Evolutionary conservation across 2,329 filamentous ascomycete species (phyloP), one percentile per base, ranked within the genome.

Genomic region (Neophaeococcomyces aloes): DNA sequence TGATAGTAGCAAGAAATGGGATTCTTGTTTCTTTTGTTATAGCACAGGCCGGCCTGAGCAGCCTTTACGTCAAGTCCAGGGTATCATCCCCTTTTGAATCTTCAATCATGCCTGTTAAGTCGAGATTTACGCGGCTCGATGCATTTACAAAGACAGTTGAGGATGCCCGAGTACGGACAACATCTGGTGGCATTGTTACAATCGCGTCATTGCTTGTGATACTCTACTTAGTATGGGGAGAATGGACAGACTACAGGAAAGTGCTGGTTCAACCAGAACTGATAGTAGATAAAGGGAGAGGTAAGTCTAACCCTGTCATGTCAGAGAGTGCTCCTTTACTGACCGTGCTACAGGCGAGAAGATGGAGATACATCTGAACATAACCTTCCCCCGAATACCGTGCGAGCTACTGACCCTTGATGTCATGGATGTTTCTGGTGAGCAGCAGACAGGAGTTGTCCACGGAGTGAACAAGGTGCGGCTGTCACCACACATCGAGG

Each of bases 71-170:
- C n/a, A 10, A 23, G 7, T 13, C 32, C 19, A n/a, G 14, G 29
- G 34, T 17, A 10, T 23, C 31, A 19, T 18, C n/a, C 44, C 47
- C 45, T 48, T 51, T 57, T 52, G 42, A 13, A 50, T 53, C 48
- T 39, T 45, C 52, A 51, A 55, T 53, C 32, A 96, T 96, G 91
- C 73, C 88, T 53, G 69, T 81, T 59, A 94, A 94, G 72, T 94
- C 86, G 56, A 81, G 91, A 65, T 95, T 98, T 63, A 94, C 85
- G 48, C 82, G 83, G 76, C 85, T 98, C 52, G 91, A 98, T 67
- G 91, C 91, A 74, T 98, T 98, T 64, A 94, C 89, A 40, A 98
- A 98, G 69, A 98, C 91, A 10, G 91, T 98, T 56, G 91, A 98
- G 65, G 91, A 98, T 78, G 91, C 93, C 54, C 79, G 91, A 57